Conservation (phyloP, 805 yeast species). For the Barnettozyma sp. region DNA sequence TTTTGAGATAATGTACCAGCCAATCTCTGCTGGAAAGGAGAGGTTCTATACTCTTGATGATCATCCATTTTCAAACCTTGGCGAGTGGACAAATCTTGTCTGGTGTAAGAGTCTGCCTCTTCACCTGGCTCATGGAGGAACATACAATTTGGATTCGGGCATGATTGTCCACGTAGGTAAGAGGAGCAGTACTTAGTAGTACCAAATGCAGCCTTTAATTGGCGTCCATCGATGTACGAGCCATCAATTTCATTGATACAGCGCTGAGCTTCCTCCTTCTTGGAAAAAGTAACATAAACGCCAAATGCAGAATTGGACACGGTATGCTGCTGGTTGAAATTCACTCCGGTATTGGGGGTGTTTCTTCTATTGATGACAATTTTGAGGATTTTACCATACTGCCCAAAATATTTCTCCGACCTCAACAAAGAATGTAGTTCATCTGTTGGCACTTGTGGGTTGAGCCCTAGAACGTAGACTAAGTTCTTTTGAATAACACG, state of each 20-base stretch:
- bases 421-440: conserved; percentile 75
- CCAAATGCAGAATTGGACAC: conserved; percentile 67
- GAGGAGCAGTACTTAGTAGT: conserved; percentile 98
- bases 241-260: conserved; percentile 94
- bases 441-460: conserved; percentile 75
- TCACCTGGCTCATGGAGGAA: conserved; percentile 98
- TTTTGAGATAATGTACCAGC: conserved; percentile 5
- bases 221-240: conserved; percentile 83
- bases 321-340: conserved; percentile 24
- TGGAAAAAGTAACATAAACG: conserved; percentile 89
- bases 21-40: conserved; percentile 21
- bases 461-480: conserved; percentile 92
- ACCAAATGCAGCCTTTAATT: conserved; percentile 93
- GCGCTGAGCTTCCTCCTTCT: conserved; percentile 90
- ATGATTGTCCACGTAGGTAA: conserved; percentile 86
- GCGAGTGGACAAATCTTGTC: conserved; percentile 79
- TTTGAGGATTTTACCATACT: conserved; percentile 91
- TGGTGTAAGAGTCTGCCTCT: conserved; percentile 93
- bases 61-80: conserved; percentile 51
- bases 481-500: conserved; percentile 97
- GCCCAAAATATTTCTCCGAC: conserved; percentile 95
- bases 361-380: conserved; percentile 84
- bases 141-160: conserved; percentile 99
- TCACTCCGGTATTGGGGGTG: conserved; percentile 21
- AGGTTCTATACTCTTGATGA: conserved; percentile 25